A percentile compares a stretch with the other conserved stretches of the same genome.
Conservation (phyloP, 2,329 filamentous ascomycete species). For the Phaeosphaeria sp. region DNA sequence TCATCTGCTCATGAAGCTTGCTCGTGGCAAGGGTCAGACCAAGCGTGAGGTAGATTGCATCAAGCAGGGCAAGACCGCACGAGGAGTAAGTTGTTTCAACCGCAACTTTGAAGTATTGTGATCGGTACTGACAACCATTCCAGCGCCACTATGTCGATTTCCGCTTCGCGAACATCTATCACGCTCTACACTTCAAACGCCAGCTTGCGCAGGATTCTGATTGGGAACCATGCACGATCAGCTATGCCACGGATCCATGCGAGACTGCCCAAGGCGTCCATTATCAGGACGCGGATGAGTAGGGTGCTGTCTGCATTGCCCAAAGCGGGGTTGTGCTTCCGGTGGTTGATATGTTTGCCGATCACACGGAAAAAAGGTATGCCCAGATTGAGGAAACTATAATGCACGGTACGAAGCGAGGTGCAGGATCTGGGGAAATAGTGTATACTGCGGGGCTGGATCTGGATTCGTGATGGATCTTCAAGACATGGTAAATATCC, state of each 20-base stretch:
- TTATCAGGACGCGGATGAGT: slow-evolving; percentile 28
- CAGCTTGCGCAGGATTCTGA: slow-evolving; percentile 49
- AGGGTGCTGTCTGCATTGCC: background rate
- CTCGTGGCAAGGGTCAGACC: slow-evolving; percentile 36
- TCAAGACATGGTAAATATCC: background rate
- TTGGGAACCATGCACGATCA: slow-evolving; percentile 56
- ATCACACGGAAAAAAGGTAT: background rate
- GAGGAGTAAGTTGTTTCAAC: slow-evolving; percentile 48
- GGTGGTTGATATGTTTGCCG: slow-evolving; percentile 2
- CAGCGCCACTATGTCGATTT: slow-evolving; percentile 55
- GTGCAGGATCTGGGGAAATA: background rate
- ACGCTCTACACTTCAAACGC: slow-evolving; percentile 55
- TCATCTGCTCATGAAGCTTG: slow-evolving; percentile 46
- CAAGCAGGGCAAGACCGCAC: slow-evolving; percentile 48
- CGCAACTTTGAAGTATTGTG: background rate
- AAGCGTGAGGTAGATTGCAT: slow-evolving; percentile 55
- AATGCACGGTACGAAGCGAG: background rate
- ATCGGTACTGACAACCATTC: slow-evolving; percentile 10
- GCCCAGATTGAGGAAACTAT: background rate
- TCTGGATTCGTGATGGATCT: background rate
- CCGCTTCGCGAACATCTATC: slow-evolving; percentile 55
- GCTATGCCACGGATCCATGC: slow-evolving; percentile 53
- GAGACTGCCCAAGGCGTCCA: slow-evolving; percentile 36
- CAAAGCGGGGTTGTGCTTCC: background rate
- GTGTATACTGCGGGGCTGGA: background rate